Evolutionary conservation across 805 yeast species (phyloP), one percentile per base, ranked within the genome.

Genomic region (Candida ficus): DNA sequence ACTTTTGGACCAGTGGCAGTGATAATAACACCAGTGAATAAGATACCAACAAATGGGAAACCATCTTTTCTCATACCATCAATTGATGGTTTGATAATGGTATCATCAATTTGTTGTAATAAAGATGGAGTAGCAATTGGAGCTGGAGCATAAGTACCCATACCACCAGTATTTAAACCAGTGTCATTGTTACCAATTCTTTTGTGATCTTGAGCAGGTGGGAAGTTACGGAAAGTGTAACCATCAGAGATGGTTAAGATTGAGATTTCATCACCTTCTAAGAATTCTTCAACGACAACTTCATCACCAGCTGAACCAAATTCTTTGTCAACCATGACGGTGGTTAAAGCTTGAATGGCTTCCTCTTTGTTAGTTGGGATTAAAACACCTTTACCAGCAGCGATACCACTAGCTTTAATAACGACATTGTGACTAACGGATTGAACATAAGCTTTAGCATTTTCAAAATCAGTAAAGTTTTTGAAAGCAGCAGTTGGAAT

Each of bases 121-220:
- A 93, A 61, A 19, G 74, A 71, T 2, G 87, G 80, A 16, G 97
- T 87, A 16, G 95, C 98, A 47, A 88, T 72, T 42, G 99, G 99
- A 10, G 98, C 95, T 25, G 99, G 99, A 7, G 98, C 93, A 58
- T 93, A 93, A 7, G 98, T 95, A 49, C 99, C 99, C 99, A 93
- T 93, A 48, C 99, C 99, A 52, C 99, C 99, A 29, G 99, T 93
- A 68, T 93, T 93, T 47, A 91, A 73, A 20, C 99, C 99, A 29
- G 79, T 70, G 62, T 93, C 99, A 45, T 90, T 90, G 56, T 95
- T 87, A 41, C 95, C 95, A 52, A 84, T 75, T 63, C 99, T 81
- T 70, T 93, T 93, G 68, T 93, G 99, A 61, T 93, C 99, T 68
- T 93, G 99, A 21, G 98, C 96, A 33, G 98, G 86, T 32, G 99